Base-by-base conservation (phyloP, 2,329 filamentous ascomycete genomes). In the Phaeosphaeria sp. region DNA sequence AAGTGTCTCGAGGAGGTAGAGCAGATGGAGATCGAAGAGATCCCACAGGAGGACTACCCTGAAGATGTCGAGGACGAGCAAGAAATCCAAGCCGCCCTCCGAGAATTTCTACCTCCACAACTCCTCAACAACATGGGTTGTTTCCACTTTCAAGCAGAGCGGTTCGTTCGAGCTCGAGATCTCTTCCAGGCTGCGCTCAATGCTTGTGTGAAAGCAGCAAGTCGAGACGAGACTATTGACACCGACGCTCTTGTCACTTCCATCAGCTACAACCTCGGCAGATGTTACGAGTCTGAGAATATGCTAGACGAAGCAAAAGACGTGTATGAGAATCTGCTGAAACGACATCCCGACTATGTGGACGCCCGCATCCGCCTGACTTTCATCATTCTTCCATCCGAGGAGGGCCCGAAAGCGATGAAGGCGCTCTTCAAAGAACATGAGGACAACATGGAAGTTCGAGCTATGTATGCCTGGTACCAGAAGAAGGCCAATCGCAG, bases 111-210 rank as follows among this genome's bases (percentile, higher is more conserved):
- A 1, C 91, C 93, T 1, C 95, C 95, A 3, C 93, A 97, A 72
- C 83, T 98, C 2, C 84, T 99, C 44, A 99, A 98, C 82, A 99
- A 99, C 75, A 96, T 98, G 74, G 95, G 92, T 5, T 97, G 93
- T 77, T 98, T 98, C 79, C 88, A 96, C 66, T 97, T 92, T 66
- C 93, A 97, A 73, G 85, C 88, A 2, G 93, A 96, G 68, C 93
- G 92, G 73, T 89, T 91, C 62, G 87, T 90, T 20, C 83, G 87
- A 60, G 93, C 95, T 21, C 89, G 91, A 64, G 89, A 94, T 50
- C 86, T 96, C 79, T 99, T 98, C 74, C 92, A 99, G 76, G 89
- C 91, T n/a, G 95, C 93, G 0, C 81, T 99, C 53, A 90, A 90
- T 61, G 92, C 94, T 17, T 97, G 93, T 72, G 88, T 96, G 67